Conservation (phyloP, 2,329 filamentous ascomycete species). For the Aspergillus puulaauensis region DNA sequence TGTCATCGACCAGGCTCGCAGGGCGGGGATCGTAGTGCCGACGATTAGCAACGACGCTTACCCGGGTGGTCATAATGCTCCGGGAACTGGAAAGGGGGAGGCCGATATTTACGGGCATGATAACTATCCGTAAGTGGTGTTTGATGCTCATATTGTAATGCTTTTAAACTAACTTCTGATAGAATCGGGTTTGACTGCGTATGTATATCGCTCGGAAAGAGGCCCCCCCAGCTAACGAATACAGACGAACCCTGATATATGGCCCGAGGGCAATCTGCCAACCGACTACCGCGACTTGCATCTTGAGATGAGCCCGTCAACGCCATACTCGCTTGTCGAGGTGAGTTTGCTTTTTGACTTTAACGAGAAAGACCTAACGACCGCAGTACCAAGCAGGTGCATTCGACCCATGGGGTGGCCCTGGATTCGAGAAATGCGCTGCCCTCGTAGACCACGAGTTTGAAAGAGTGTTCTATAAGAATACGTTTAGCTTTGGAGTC, state of each 20-base stretch:
- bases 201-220: constrained; percentile 8
- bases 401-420: constrained; percentile 73
- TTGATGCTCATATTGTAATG: neutral
- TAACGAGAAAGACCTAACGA: constrained; percentile 2
- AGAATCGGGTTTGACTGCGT: constrained; percentile 43
- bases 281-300: constrained; percentile 57
- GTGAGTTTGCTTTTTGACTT: constrained; percentile 22
- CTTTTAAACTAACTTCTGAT: constrained; percentile 4
- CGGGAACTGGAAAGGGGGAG: constrained; percentile 57
- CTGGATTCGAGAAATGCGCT: constrained; percentile 67
- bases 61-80: constrained; percentile 61
- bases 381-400: constrained; percentile 66
- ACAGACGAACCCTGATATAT: constrained; percentile 57
- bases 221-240: constrained; percentile 7
- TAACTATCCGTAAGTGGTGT: constrained; percentile 52
- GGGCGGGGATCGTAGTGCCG: constrained; percentile 71
- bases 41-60: constrained; percentile 72
- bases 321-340: constrained; percentile 65
- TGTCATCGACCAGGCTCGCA: constrained; percentile 65
- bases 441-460: constrained; percentile 70
- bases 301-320: constrained; percentile 61
- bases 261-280: constrained; percentile 59
- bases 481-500: constrained; percentile 64
- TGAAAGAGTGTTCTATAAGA: constrained; percentile 77
- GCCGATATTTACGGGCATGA: constrained; percentile 69